Evolutionary conservation across 2,329 filamentous ascomycete genomes (phyloP), one percentile per base, ranked within the genome.

Genomic region (Colletotrichum tamarilloi): DNA sequence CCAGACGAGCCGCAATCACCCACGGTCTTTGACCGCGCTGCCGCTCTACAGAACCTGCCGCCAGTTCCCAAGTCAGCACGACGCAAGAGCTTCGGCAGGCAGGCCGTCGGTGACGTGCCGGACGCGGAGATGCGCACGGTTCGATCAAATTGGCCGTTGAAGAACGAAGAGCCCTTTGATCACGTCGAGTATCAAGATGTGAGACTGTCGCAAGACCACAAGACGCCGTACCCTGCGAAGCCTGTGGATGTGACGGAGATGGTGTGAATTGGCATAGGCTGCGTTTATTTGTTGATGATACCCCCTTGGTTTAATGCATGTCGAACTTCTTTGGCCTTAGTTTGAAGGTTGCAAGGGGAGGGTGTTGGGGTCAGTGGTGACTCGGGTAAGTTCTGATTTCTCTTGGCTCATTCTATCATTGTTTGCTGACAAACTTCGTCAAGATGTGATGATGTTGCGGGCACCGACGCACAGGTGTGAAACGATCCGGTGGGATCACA

Each of bases 241-340:
- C 56, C 71, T 14, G 56, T 73, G 11, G 60, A 73, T 6, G 67
- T 32, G 12, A 49, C 62, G 22, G 71, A 73, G 19, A 71, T 73
- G 56, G 71, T 73, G 28, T 73, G 28, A 46, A 4, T 3, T 19
- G 14, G n/a, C 16, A 3, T 11, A n/a, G 52, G 22, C 8, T 8
- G 26, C 24, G 35, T 58, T 38, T 30, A 49, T 26, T 12, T n/a
- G 24, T 57, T 58, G 28, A 62, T 53, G 55, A 70, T 70, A 70
- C 67, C 67, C 30, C 16, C 42, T 22, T 56, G 22, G 24, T 42
- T 24, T 38, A 35, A 30, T 19, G 28, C n/a, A 22, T 19, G 14
- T n/a, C 16, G 46, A 52, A 32, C 32, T 16, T 32, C 14, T 12
- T 49, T 49, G 4, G 28, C 16, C 46, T 14, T 35, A 28, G 42